Evolutionary conservation across 106 monocot species (phyloP).

Genomic region (Acanthochlamys bracteata): DNA sequence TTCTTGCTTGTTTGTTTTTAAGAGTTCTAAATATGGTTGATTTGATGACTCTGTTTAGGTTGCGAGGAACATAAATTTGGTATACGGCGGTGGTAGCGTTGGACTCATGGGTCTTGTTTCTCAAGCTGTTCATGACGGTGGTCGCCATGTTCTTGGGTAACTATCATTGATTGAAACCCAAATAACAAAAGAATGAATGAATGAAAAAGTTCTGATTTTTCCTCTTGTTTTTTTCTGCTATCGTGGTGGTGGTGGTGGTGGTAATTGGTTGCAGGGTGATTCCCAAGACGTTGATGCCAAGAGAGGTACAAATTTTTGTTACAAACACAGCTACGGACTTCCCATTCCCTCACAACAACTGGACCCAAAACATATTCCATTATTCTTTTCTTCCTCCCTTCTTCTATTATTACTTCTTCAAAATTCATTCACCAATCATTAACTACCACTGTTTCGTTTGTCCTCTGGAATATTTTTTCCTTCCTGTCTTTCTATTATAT

Average conservation of each 20-base stretch:
- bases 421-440: neutral
- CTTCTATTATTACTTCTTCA: neutral
- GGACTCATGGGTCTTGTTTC: conserved; percentile 61
- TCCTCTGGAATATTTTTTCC: too few species aligned
- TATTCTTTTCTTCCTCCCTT: neutral
- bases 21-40: neutral
- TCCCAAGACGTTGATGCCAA: conserved; percentile 15
- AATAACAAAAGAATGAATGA: too few species aligned
- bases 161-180: neutral
- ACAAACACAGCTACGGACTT: neutral
- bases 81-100: conserved; percentile 52
- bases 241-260: neutral
- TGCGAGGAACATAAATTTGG: conserved; percentile 47
- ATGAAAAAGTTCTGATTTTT: neutral
- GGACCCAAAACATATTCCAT: too few species aligned
- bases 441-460: too few species aligned
- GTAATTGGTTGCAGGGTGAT: conserved; percentile 11
- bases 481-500: too few species aligned
- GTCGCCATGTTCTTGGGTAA: conserved; percentile 52
- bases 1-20: neutral
- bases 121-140: conserved; percentile 46
- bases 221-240: conserved; percentile 9
- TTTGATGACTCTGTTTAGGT: conserved; percentile 15
- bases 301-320: conserved; percentile 6
- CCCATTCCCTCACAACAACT: neutral